Conservation (phyloP, 257 asterid genomes). For the Solanum medicagineum region DNA sequence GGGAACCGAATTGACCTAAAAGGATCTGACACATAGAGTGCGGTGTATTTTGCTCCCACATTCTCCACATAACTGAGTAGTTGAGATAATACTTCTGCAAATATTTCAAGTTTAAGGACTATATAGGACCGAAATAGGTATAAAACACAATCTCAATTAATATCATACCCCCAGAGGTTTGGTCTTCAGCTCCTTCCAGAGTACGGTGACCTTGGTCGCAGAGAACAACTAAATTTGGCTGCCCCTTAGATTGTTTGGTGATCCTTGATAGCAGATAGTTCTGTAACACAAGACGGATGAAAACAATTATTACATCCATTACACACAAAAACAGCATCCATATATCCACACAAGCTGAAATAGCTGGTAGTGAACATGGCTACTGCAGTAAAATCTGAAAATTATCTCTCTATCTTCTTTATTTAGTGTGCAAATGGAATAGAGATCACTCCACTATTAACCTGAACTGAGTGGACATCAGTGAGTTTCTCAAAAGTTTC, state of each 20-base stretch:
- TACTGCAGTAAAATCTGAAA: not conserved
- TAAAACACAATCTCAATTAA: not conserved
- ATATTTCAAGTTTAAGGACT: constrained; percentile 8
- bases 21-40: constrained; percentile 79
- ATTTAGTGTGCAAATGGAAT: not conserved
- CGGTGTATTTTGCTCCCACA: constrained; percentile 57
- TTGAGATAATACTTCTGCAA: constrained; percentile 65
- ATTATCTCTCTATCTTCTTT: not conserved
- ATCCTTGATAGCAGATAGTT: constrained; percentile 58
- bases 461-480: constrained; percentile 58
- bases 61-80: constrained; percentile 52
- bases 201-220: constrained; percentile 44
- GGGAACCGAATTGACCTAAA: constrained; percentile 28
- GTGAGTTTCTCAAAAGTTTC: constrained; percentile 44
- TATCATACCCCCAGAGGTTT: constrained; percentile 47
- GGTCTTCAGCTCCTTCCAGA: constrained; percentile 26
- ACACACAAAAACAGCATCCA: not conserved
- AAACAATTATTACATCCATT: not conserved
- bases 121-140: not conserved
- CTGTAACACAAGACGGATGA: constrained; percentile 22
- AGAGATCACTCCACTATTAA: constrained; percentile 17
- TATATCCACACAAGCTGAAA: not conserved
- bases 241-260: constrained; percentile 31
- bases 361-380: not conserved
- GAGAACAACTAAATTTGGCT: constrained; percentile 51